Evolutionary conservation across 177 flowering plant genomes (phyloP), one percentile per base, ranked within the genome.

Genomic region (Vitis hybrid): DNA sequence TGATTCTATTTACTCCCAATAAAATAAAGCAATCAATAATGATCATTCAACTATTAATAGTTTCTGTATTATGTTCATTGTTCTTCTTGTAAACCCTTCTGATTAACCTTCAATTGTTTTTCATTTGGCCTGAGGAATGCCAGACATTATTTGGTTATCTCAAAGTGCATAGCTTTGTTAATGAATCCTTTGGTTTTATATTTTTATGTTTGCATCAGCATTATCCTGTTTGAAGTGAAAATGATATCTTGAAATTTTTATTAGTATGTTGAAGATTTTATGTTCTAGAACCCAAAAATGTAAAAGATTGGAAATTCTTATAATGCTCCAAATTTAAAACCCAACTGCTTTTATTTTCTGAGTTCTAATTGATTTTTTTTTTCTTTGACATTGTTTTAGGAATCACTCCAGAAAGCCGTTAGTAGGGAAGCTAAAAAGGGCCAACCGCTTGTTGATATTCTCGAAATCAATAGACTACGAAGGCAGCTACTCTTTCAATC

Each of bases 401-500:
- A 90, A 69, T 79, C 84, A 50, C 81, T 90, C 64, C 80, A 79
- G 64, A 90, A 84, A 75, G 78, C 79, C 59, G 62, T 85, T 67
- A 74, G 76, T 49, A 79, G 73, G 76, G 97, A 89, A 64, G 74
- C 69, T 19, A 83, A 73, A 71, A 82, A 84, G 54, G 89, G 92
- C 11, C 90, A 87, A 77, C 92, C 92, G 47, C 65, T 76, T 38
- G 64, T 86, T 75, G 98, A 96, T 82, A 85, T 96, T 82, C 87
- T 96, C 58, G 97, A 96, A 76, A 79, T 96, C 47, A 91, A 94
- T 80, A 80, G 91, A 18, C 69, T 94, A 50, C 77, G 91, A 67
- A 87, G 98, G 76, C 93, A 92, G 74, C 81, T 96, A 71, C 82
- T 96, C 49, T 84, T 89, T 75, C 92, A 88, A 64, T 88, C 97